Conservation (phyloP, 257 asterid genomes). For the Solanum lycopersicoides region DNA sequence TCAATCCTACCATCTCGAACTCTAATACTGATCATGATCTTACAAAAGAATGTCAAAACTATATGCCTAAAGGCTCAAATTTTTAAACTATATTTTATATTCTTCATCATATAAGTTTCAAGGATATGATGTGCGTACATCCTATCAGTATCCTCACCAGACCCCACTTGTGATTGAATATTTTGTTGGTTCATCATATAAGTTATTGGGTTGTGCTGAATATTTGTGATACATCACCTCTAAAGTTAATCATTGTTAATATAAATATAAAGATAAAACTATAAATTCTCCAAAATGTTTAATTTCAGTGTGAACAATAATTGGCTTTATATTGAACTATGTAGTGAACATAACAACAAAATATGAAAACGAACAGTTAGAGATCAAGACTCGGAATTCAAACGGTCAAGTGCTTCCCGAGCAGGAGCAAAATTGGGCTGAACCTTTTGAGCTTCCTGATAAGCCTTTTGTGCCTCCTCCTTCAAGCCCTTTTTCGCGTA, state of each 20-base stretch:
- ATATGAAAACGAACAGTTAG: neutral
- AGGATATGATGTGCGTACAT: neutral
- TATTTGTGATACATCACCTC: neutral
- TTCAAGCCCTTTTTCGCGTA: slow-evolving; percentile 50
- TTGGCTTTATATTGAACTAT: neutral
- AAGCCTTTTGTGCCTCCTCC: slow-evolving; percentile 40
- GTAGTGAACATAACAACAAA: neutral
- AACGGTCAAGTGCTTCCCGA: slow-evolving; percentile 29
- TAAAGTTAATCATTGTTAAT: neutral
- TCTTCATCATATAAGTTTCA: neutral
- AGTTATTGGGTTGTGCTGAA: neutral
- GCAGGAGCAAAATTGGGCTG: slow-evolving; percentile 30
- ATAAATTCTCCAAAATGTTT: neutral
- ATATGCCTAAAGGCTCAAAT: neutral
- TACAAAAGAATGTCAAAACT: neutral
- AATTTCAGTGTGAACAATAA: neutral
- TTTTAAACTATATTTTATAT: neutral
- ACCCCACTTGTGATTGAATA: neutral
- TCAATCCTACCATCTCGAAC: neutral
- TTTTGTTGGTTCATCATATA: neutral
- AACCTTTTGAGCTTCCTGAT: slow-evolving; percentile 26
- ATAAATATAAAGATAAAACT: neutral
- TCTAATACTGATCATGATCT: neutral
- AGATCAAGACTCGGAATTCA: slow-evolving; percentile 9
- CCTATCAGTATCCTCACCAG: neutral